A percentile compares a stretch with the other conserved stretches of the same genome.
Conservation (phyloP, 2,329 filamentous ascomycete species). For the Fusarium globosum region DNA sequence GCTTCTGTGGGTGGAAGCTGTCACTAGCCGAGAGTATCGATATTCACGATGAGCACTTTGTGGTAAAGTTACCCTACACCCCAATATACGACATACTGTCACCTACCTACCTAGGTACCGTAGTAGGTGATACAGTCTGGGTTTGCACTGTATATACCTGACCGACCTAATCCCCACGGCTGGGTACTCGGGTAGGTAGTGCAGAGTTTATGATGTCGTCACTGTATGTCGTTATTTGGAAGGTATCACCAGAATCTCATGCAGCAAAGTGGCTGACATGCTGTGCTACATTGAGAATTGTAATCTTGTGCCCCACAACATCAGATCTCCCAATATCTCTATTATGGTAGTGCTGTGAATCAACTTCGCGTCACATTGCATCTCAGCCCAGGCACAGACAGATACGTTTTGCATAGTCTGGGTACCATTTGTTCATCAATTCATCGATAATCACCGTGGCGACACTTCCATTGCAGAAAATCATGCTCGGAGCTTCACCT, state of each 20-base stretch:
- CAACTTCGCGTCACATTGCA: constrained; percentile 26
- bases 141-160: background rate
- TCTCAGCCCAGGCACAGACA: constrained; percentile 29
- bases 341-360: constrained; percentile 1
- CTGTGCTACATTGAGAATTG: constrained; percentile 21
- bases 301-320: constrained; percentile 16
- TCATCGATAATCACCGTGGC: constrained; percentile 10
- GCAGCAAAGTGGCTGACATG: constrained; percentile 3
- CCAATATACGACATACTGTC: background rate
- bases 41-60: background rate
- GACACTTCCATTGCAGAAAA: constrained; percentile 2
- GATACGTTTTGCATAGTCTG: constrained; percentile 12
- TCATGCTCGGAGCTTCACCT: background rate
- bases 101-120: no score
- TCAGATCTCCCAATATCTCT: constrained; percentile 20
- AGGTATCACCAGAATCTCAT: constrained; percentile 1
- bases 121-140: background rate
- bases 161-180: background rate
- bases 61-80: constrained; percentile 25
- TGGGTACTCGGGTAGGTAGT: background rate
- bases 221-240: constrained; percentile 15
- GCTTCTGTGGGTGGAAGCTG: constrained; percentile 7
- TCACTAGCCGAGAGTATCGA: background rate
- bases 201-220: background rate
- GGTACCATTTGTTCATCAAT: constrained; percentile 1